Conservation (phyloP, 2,329 filamentous ascomycete genomes). For the Talaromyces sp. region DNA sequence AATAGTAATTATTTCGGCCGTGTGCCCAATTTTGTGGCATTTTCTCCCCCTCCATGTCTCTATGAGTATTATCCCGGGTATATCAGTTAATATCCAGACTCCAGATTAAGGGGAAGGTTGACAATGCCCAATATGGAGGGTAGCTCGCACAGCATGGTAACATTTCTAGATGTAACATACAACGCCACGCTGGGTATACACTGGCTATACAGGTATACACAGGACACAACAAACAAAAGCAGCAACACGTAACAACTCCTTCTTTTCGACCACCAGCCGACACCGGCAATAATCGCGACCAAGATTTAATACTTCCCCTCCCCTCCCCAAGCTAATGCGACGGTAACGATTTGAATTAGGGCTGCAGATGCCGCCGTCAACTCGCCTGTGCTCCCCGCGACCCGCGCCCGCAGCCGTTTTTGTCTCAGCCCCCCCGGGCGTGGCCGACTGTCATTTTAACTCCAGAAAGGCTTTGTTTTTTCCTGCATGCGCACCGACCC, state of each 20-base stretch:
- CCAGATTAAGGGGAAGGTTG: neutral
- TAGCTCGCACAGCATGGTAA: neutral
- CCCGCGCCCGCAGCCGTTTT: neutral
- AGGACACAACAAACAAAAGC: neutral
- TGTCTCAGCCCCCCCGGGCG: neutral
- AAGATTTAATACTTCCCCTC: neutral
- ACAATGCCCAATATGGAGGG: neutral
- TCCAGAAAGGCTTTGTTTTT: neutral
- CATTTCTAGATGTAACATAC: neutral
- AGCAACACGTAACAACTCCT: neutral
- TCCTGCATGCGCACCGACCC: neutral
- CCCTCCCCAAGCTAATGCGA: neutral
- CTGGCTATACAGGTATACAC: neutral
- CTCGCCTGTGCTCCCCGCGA: neutral
- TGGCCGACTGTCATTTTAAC: neutral
- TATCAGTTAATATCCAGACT: neutral
- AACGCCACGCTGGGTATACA: neutral
- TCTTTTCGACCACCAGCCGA: neutral
- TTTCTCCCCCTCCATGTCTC: neutral
- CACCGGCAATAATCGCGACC: neutral
- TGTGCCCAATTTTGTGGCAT: neutral
- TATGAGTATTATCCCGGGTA: neutral
- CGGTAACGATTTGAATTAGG: constrained; percentile 11
- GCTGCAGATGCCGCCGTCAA: constrained; percentile 7
- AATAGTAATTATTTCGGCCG: neutral